Evolutionary conservation across 139 green algal species (phyloP).

Genomic region (Yamagishiella unicocca): DNA sequence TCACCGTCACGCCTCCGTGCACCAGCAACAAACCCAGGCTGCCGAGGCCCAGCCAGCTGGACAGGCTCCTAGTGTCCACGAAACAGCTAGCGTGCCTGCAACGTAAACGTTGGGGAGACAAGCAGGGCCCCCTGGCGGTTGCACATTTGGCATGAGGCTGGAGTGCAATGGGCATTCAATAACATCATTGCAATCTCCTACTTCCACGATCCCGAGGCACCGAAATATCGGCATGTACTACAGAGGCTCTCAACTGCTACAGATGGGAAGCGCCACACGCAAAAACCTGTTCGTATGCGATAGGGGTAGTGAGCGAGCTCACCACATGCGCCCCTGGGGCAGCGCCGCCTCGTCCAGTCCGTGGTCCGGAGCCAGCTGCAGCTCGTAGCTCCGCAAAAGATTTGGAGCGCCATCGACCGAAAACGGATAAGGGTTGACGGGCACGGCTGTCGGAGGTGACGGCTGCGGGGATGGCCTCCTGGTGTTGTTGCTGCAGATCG

Average conservation of each 20-base stretch:
- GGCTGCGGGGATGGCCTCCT: background rate
- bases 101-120: background rate
- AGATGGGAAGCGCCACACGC: too few species aligned
- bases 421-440: background rate
- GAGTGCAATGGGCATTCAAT: too few species aligned
- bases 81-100: constrained; percentile 12
- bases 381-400: background rate
- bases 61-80: background rate
- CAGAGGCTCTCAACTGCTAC: too few species aligned
- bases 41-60: background rate
- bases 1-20: background rate
- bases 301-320: too few species aligned
- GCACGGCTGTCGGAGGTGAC: too few species aligned
- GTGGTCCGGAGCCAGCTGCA: constrained; percentile 11
- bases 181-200: too few species aligned
- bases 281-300: too few species aligned
- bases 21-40: background rate
- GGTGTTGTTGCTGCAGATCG: background rate
- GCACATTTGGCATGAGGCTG: too few species aligned
- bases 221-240: too few species aligned
- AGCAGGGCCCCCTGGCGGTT: too few species aligned
- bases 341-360: background rate
- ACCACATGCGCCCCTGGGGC: background rate
- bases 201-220: too few species aligned
- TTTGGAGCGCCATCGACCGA: background rate